A percentile compares a stretch with the other conserved stretches of the same genome.
These are phyloP conservation scores for Penicillium sp. DNA, from an alignment of 2,329 filamentous ascomycete species.

Conservation along the genomic window DNA sequence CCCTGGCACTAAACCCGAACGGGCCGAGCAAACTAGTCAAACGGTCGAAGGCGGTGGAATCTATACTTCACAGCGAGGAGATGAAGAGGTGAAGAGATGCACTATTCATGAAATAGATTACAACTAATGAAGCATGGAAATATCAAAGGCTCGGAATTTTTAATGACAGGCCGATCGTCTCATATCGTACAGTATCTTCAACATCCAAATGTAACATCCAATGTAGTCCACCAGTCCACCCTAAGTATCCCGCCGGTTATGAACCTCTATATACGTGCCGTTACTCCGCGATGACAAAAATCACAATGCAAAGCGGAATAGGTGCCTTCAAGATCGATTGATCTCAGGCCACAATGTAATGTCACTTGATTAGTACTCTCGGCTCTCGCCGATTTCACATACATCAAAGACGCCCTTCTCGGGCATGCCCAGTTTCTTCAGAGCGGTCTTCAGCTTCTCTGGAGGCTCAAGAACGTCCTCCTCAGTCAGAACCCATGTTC, in stretches of 20 bases:
- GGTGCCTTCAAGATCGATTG: too few species aligned
- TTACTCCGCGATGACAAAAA: neutral
- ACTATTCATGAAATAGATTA: too few species aligned
- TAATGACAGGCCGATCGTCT: neutral
- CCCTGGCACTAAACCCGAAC: conserved; percentile 36
- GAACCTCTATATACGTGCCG: neutral
- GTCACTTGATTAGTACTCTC: conserved; percentile 65
- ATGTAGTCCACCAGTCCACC: too few species aligned
- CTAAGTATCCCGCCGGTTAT: neutral
- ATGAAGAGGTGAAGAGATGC: too few species aligned
- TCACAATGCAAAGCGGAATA: too few species aligned
- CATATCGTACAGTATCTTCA: conserved; percentile 11
- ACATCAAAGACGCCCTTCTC: conserved; percentile 79
- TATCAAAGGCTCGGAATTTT: neutral
- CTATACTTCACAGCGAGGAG: neutral
- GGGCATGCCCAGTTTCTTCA: conserved; percentile 67
- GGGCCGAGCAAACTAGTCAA: conserved; percentile 33
- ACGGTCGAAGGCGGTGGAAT: conserved; percentile 13
- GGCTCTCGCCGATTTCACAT: conserved; percentile 82
- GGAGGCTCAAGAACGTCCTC: conserved; percentile 89
- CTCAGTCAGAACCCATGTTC: conserved; percentile 80
- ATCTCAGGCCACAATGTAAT: neutral
- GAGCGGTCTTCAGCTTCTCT: conserved; percentile 69
- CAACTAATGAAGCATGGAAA: neutral
- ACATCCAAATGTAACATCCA: neutral